Conservation (phyloP, 208 protist species). For the Leishmania gerbilli region DNA sequence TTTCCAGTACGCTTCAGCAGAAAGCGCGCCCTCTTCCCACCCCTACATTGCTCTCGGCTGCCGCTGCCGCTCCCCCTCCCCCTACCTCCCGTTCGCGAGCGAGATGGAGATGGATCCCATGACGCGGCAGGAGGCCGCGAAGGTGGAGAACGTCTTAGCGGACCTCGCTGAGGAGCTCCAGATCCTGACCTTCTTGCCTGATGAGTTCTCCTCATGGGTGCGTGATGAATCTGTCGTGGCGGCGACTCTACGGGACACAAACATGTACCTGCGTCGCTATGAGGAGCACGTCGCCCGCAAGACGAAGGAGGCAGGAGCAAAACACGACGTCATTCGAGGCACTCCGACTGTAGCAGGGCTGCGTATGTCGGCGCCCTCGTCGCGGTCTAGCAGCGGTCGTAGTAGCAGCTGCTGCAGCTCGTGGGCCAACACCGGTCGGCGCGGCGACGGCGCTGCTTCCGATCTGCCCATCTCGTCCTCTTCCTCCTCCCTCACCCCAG, state of each 20-base stretch:
- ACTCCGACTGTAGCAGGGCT: not conserved
- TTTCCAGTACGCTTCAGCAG: not conserved
- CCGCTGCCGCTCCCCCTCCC: not conserved
- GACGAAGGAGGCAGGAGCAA: not conserved
- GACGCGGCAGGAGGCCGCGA: slow-evolving; percentile 78
- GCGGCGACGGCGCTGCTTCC: not conserved
- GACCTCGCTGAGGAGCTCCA: slow-evolving; percentile 75
- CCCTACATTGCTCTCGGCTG: not conserved
- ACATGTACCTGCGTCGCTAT: slow-evolving; percentile 20
- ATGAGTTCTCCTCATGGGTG: slow-evolving; percentile 66
- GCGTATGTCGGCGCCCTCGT: not conserved
- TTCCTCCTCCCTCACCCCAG: not conserved
- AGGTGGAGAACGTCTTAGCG: slow-evolving; percentile 72
- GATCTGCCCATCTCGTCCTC: not conserved
- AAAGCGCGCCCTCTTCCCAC: not conserved
- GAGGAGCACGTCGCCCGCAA: slow-evolving; percentile 19
- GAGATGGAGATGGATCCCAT: slow-evolving; percentile 87
- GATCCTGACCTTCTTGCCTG: slow-evolving; percentile 63
- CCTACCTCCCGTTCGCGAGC: not conserved
- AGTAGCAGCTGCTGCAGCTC: slow-evolving; percentile 3
- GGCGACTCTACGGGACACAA: slow-evolving; percentile 24
- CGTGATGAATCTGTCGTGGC: slow-evolving; percentile 55
- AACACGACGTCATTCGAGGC: not conserved
- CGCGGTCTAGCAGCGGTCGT: not conserved
- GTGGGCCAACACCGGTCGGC: not conserved